Evolutionary conservation across 2,329 filamentous ascomycete genomes (phyloP), one percentile per base, ranked within the genome.

Genomic region (Alternaria ventricosa): DNA sequence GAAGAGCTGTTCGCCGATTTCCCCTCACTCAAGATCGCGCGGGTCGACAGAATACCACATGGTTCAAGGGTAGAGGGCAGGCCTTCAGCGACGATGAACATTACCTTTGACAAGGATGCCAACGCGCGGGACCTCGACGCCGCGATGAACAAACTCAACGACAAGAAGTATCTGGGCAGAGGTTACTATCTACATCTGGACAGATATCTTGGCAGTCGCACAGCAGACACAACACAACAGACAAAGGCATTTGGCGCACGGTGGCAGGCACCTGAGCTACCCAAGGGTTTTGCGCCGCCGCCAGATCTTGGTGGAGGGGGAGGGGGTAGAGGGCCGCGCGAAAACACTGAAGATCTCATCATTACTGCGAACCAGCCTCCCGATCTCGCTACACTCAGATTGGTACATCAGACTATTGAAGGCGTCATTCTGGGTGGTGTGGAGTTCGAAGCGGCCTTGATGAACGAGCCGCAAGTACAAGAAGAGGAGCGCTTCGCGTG

Each of bases 401-500:
- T 96, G 47, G 96, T 98, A 64, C 95, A 98, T 81, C 94, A 91
- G 77, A 92, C 94, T 0, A 86, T 97, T 33, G 95, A 98, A 75
- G 87, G 87, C 3, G 84, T 98, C 0, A 83, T 97, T 9, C 88
- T 89, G 22, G 89, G 96, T 70, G 94, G 94, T 0, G 89, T 92
- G 0, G 93, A 96, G 74, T 96, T 97, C 64, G 96, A 99, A 80
- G 94, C 94, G 6, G 84, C 97, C 3, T 86, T 99, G 7, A 98
- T 98, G 96, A 91, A 90, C 54, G 86, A 92, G 18, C 88, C 92
- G 0, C 89, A 94, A 58, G 91, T 98, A 1, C 93, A 97, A 76
- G 87, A 86, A 44, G 92, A 97, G 63, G 92, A 97, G 78, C 94
- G 91, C 69, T 98, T 95, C 89, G 92, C 94, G 0, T 99, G 94